Conservation (phyloP, 371 early-diverging fungal genomes). For the Zopfochytrium polystomum region DNA sequence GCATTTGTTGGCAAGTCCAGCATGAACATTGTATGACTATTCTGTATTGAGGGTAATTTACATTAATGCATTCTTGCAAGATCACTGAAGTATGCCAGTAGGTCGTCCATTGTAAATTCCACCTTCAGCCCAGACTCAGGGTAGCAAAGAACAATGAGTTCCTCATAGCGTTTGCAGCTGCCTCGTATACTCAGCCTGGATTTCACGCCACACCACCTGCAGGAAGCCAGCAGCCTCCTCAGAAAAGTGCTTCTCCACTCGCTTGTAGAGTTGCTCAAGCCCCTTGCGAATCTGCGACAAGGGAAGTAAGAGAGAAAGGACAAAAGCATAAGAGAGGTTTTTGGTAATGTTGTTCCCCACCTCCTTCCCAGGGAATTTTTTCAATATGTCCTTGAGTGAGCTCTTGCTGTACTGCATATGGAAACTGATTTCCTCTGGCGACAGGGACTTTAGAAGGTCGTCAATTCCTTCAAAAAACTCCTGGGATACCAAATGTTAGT, state of each 20-base stretch:
- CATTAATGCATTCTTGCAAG: slow-evolving; percentile 41
- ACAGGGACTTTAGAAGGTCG: slow-evolving; percentile 65
- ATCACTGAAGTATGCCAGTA: slow-evolving; percentile 57
- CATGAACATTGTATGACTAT: no score
- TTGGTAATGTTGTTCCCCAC: slow-evolving; percentile 42
- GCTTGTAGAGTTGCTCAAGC: slow-evolving; percentile 76
- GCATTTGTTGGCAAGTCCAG: no score
- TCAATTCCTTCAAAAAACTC: slow-evolving; percentile 96
- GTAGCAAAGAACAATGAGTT: slow-evolving; percentile 77
- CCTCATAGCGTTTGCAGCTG: slow-evolving; percentile 78
- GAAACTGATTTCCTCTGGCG: slow-evolving; percentile 81
- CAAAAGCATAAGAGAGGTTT: not conserved
- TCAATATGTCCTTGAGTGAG: slow-evolving; percentile 78
- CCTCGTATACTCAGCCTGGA: slow-evolving; percentile 82
- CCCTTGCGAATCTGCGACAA: slow-evolving; percentile 65
- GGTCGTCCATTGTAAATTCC: slow-evolving; percentile 85
- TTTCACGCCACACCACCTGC: slow-evolving; percentile 88
- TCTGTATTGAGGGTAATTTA: no score
- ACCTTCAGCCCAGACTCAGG: slow-evolving; percentile 76
- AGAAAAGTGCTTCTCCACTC: slow-evolving; percentile 90
- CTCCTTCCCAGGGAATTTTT: slow-evolving; percentile 78
- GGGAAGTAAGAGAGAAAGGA: not conserved
- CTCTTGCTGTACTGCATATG: slow-evolving; percentile 82
- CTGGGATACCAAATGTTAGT: slow-evolving; percentile 31
- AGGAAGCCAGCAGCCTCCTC: slow-evolving; percentile 75